phyloP scores from a whole-genome alignment of 257 asterid genomes.

The Solanum ossicruentum region DNA sequence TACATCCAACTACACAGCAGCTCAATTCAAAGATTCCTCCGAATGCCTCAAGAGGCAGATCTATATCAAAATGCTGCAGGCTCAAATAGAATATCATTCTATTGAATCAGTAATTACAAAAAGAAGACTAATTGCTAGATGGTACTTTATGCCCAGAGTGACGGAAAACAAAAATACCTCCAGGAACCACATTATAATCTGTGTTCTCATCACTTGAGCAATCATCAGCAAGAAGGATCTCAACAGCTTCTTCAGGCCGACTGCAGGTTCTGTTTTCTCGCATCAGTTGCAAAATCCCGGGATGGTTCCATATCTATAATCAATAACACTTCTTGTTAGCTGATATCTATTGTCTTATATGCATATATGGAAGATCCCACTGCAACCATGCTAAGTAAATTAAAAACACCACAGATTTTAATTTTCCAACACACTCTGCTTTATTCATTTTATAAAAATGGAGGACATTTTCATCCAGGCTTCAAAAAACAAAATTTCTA shows the following conservation, averaged over 20 bases:
- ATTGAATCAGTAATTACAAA: not conserved
- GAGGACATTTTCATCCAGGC: not conserved
- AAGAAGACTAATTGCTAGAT: not conserved
- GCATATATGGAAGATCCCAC: not conserved
- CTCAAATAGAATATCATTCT: not conserved
- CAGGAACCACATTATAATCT: slow-evolving; percentile 58
- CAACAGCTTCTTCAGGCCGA: slow-evolving; percentile 55
- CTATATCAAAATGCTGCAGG: not conserved
- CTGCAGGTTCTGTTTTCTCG: slow-evolving; percentile 58
- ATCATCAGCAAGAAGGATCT: slow-evolving; percentile 57
- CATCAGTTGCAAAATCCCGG: slow-evolving; percentile 85
- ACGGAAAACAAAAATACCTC: slow-evolving; percentile 39
- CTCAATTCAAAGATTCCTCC: not conserved
- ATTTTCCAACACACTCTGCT: not conserved
- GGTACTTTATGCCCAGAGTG: not conserved
- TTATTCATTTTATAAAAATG: not conserved
- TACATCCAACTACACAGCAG: not conserved
- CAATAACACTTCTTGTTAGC: not conserved
- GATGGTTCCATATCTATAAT: slow-evolving; percentile 95
- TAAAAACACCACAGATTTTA: not conserved
- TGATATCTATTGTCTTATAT: not conserved
- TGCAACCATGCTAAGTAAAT: not conserved
- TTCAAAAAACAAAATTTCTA: not conserved
- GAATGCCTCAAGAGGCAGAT: not conserved
- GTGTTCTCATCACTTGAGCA: slow-evolving; percentile 82